Conservation (phyloP, 768 basidiomycete genomes). For the Collybiopsis luxurians region DNA sequence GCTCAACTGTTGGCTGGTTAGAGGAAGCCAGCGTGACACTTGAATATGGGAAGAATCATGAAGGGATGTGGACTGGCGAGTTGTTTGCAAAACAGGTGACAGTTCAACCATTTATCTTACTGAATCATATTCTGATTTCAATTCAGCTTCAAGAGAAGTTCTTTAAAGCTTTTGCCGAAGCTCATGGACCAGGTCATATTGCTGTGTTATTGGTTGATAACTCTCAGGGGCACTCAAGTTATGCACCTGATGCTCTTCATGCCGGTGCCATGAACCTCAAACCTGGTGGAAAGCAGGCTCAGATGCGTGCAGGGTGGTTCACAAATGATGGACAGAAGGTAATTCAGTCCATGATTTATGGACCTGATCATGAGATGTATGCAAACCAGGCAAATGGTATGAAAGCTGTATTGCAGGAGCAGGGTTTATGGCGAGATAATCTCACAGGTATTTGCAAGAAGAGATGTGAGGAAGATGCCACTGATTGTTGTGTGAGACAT, state of each 20-base stretch:
- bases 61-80: conserved; percentile 28
- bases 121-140: not conserved
- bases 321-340: not conserved
- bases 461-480: not conserved
- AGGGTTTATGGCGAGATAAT: conserved; percentile 12
- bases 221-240: conserved; percentile 24
- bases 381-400: conserved; percentile 32
- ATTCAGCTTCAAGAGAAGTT: conserved; percentile 26
- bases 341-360: too few species aligned
- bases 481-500: conserved; percentile 21
- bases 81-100: conserved; percentile 29
- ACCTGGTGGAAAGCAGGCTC: conserved; percentile 21
- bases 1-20: conserved; percentile 29
- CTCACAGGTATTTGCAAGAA: conserved; percentile 12
- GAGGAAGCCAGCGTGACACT: conserved; percentile 23
- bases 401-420: conserved; percentile 20
- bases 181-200: conserved; percentile 9
- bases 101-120: not conserved
- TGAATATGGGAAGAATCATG: conserved; percentile 34
- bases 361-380: too few species aligned
- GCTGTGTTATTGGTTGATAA: conserved; percentile 19
- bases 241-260: conserved; percentile 18
- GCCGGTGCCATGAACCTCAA: conserved; percentile 20
- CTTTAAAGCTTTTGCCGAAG: conserved; percentile 15
- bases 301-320: conserved; percentile 18